Base-by-base conservation (phyloP, 768 basidiomycete genomes). In the Collybia mongolica region DNA sequence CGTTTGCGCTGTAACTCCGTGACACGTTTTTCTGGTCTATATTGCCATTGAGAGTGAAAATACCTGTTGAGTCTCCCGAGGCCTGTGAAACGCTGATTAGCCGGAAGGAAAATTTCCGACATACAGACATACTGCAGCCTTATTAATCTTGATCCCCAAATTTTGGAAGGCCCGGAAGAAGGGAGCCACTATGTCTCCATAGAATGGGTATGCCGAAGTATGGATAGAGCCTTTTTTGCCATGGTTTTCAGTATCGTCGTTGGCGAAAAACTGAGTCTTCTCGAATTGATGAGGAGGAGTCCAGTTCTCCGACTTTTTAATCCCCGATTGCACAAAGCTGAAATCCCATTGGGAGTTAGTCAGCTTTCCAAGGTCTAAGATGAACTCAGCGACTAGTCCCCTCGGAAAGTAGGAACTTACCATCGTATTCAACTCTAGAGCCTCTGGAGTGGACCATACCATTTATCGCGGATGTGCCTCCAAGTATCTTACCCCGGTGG, bases 401-500 rank as follows among this genome's bases (percentile, higher is more conserved):
- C n/a, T n/a, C n/a, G n/a, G n/a, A n/a, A n/a, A n/a, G n/a, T n/a
- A n/a, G n/a, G n/a, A 28, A n/a, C 44, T 20, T n/a, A 52, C 47
- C 17, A 23, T 50, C 51, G 12, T 50, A 58, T 48, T 55, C 53
- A 38, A 39, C 42, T 8, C 19, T 42, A 36, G 36, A 48, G 11
- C 47, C 57, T 28, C 47, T 51, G 17, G 41, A 49, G 19, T 53
- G 26, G 28, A 41, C 57, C 45, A 52, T 11, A 4, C 42, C 20
- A 46, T 55, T 47, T 14, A 61, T 43, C 23, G 51, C 45, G 35
- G 61, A 60, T 19, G 60, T 64, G 23, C 66, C 65, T 11, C 65
- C 66, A 2, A 65, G 57, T 11, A 65, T 51, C 48, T 66, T 67
- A 12, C 66, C 65, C 2, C 66, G 59, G 28, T 51, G 49, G 28